Evolutionary conservation across 1,139 yeast species (phyloP), one percentile per base, ranked within the genome.

Genomic region (Geotrichum carabidarum): DNA sequence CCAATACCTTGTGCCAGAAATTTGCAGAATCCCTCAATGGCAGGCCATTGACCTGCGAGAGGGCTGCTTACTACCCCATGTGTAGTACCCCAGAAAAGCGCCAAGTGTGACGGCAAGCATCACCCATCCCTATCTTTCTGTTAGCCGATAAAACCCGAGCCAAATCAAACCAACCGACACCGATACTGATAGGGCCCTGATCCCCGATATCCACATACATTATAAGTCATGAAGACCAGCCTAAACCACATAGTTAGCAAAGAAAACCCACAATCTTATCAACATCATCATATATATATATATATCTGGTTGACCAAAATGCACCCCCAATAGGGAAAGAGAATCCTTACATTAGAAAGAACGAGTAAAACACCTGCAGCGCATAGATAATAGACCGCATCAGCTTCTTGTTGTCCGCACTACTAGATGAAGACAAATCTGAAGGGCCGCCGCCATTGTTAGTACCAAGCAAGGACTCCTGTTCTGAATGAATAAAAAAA

Each of bases 201-300:
- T 17, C 27, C 27, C 27, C 27, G 27, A 22, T 22, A 15, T 1
- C 14, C 17, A 53, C 67, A 35, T 51, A 65, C 73, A 66, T 86
- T 86, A 67, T 84, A 86, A 3, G 91, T 85, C 95, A 86, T 86
- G 64, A 86, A 86, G 0, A 86, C 80, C 63, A 85, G 76, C 70
- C 68, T 65, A 46, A 12, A 46, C 37, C 27, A 22, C 27, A 22
- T 5, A 22, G 27, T 22, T 22, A 22, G 27, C 27, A 22, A 22
- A n/a, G n/a, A 37, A n/a, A 37, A 37, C 8, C 40, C n/a, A 11
- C n/a, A 37, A 37, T 37, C n/a, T 12, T 12, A 37, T 9, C 40
- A 37, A 12, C n/a, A n/a, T n/a, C n/a, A n/a, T 4, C n/a, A 9
- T n/a, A 34, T 34, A 2, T 7, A 34, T 11, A 7, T 7, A 45